A percentile compares a stretch with the other conserved stretches of the same genome.
These are phyloP conservation scores for Ceratobasidium sp. DNA, from an alignment of 1,284 basidiomycete species.

Conservation along the genomic window DNA sequence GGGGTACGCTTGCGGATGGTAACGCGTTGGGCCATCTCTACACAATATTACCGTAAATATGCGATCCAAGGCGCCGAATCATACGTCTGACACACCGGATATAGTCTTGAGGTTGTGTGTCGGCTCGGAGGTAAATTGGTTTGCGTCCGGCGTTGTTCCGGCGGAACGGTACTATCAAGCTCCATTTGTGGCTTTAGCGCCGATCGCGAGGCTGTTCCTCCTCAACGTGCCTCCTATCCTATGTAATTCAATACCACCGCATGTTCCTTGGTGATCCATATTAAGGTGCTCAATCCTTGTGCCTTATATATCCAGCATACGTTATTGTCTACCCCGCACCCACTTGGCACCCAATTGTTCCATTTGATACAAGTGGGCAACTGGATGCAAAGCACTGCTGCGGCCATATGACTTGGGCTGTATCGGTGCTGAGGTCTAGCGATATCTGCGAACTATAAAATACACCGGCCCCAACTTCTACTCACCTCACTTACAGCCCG, in stretches of 20 bases:
- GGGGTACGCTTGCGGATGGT: constrained; percentile 98
- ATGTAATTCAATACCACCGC: too few species aligned
- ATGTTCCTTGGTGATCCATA: too few species aligned
- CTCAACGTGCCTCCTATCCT: too few species aligned
- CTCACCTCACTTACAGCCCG: neutral
- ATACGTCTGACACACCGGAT: constrained; percentile 30
- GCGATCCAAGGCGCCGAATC: neutral
- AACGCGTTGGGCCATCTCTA: constrained; percentile 95
- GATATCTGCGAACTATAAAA: neutral
- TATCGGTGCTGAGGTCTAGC: neutral
- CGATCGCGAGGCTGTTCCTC: neutral
- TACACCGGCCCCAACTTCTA: neutral
- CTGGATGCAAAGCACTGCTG: neutral
- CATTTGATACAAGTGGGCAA: neutral
- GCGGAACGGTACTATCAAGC: constrained; percentile 16
- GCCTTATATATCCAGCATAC: too few species aligned
- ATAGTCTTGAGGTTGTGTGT: constrained; percentile 35
- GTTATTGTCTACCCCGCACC: too few species aligned
- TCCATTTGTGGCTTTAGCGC: constrained; percentile 3
- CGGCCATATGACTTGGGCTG: neutral
- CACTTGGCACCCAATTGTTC: neutral
- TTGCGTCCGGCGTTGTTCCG: constrained; percentile 25
- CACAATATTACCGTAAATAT: neutral
- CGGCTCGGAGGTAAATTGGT: constrained; percentile 18
- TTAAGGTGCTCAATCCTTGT: too few species aligned